Percentiles rank a stretch among this genome's conserved stretches.
Conservation (phyloP, 805 yeast genomes). For the Candida suzukii region DNA sequence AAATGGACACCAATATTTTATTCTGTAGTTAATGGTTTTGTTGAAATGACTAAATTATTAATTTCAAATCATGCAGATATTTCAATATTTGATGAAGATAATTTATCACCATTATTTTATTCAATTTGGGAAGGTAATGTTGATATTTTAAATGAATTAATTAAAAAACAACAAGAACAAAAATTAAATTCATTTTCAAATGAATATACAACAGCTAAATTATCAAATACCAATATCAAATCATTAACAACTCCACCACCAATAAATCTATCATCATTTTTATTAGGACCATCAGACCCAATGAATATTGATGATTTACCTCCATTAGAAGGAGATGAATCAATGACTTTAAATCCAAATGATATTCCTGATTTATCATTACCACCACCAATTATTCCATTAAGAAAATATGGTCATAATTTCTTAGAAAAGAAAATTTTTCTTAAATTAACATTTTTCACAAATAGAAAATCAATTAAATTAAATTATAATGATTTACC, state of each 20-base stretch:
- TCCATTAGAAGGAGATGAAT: not conserved
- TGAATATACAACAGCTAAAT: too few species aligned
- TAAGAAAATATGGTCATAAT: slow-evolving; percentile 92
- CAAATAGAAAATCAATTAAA: slow-evolving; percentile 35
- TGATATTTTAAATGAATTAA: slow-evolving; percentile 63
- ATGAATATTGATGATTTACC: slow-evolving; percentile 1
- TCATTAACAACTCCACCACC: not conserved
- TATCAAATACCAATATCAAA: not conserved
- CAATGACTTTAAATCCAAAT: slow-evolving; percentile 31
- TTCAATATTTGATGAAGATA: slow-evolving; percentile 67
- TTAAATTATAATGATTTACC: slow-evolving; percentile 35
- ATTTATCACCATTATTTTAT: slow-evolving; percentile 74
- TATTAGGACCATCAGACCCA: not conserved
- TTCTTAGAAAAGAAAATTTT: slow-evolving; percentile 86
- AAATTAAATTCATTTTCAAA: not conserved
- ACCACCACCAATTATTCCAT: slow-evolving; percentile 95
- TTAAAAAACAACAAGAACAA: slow-evolving; percentile 9
- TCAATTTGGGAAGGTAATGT: slow-evolving; percentile 95
- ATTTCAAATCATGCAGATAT: slow-evolving; percentile 69
- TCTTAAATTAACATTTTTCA: slow-evolving; percentile 65
- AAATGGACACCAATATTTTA: slow-evolving; percentile 94
- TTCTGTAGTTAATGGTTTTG: slow-evolving; percentile 81
- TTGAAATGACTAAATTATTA: slow-evolving; percentile 59
- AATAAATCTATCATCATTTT: not conserved
- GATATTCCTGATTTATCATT: slow-evolving; percentile 83